Conservation (phyloP, 2,329 filamentous ascomycete genomes). For the Pseudomassariella vexata region DNA sequence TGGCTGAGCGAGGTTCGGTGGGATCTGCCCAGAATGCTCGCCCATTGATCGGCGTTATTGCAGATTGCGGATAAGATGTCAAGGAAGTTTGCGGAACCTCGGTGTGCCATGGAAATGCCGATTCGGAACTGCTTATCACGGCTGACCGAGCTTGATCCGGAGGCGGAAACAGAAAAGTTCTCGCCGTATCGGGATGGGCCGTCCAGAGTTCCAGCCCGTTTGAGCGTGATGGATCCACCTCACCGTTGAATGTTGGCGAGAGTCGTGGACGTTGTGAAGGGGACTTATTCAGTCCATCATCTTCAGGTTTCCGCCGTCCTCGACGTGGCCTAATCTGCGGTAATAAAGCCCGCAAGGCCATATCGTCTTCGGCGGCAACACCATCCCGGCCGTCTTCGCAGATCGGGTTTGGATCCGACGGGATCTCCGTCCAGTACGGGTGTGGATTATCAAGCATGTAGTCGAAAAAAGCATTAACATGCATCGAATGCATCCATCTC, state of each 20-base stretch:
- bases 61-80: conserved; percentile 70
- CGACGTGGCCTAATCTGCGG: conserved; percentile 66
- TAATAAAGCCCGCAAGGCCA: conserved; percentile 77
- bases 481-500: conserved; percentile 97
- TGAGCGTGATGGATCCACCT: conserved; percentile 37
- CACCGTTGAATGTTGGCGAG: conserved; percentile 28
- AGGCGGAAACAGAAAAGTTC: conserved; percentile 29
- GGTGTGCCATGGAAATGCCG: conserved; percentile 43
- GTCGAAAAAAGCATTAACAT: conserved; percentile 91
- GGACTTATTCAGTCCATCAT: conserved; percentile 42
- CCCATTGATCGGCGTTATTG: conserved; percentile 61
- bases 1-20: conserved; percentile 63
- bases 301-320: conserved; percentile 58
- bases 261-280: conserved; percentile 57
- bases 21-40: conserved; percentile 49
- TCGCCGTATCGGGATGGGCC: conserved; percentile 36
- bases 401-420: conserved; percentile 56
- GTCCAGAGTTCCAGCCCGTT: conserved; percentile 48
- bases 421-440: conserved; percentile 74
- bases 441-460: conserved; percentile 76
- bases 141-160: conserved; percentile 31
- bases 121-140: conserved; percentile 23
- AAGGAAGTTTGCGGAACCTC: conserved; percentile 52
- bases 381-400: conserved; percentile 68
- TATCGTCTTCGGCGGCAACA: conserved; percentile 79